Conservation (phyloP, 1,284 basidiomycete species). For the Prillingera fragicola region DNA sequence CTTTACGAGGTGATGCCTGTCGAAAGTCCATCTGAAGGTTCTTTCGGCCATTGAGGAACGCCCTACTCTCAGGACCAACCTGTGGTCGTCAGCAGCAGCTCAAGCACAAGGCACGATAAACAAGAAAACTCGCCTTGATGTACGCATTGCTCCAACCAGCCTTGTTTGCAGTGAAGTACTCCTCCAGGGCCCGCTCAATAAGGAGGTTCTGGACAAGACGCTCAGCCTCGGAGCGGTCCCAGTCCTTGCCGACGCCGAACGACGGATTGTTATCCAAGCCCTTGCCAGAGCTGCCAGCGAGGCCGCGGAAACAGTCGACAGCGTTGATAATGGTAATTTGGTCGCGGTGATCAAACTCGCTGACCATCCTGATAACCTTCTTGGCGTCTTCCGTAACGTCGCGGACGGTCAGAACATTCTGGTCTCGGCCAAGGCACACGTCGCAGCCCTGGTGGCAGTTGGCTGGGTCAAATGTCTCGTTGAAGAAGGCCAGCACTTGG, state of each 20-base stretch:
- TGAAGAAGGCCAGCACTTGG: slow-evolving; percentile 61
- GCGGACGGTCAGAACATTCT: slow-evolving; percentile 25
- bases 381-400: slow-evolving; percentile 40
- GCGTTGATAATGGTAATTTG: slow-evolving; percentile 42
- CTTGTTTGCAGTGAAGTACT: slow-evolving; percentile 30
- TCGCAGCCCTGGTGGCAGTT: slow-evolving; percentile 46
- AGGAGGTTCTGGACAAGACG: slow-evolving; percentile 41
- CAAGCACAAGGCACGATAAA: no score
- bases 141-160: slow-evolving; percentile 46
- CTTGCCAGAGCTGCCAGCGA: slow-evolving; percentile 27
- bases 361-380: slow-evolving; percentile 35
- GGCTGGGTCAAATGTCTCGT: slow-evolving; percentile 43
- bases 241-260: slow-evolving; percentile 39
- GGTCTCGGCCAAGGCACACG: slow-evolving; percentile 38
- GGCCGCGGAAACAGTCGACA: slow-evolving; percentile 42
- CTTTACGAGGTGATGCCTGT: no score
- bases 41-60: slow-evolving; percentile 26
- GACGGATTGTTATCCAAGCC: slow-evolving; percentile 29
- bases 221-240: slow-evolving; percentile 38
- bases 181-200: slow-evolving; percentile 38
- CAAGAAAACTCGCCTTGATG: slow-evolving; percentile 38
- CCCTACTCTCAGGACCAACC: slow-evolving; percentile 28
- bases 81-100: slow-evolving; percentile 11
- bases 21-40: slow-evolving; percentile 34
- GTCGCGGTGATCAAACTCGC: slow-evolving; percentile 19